Evolutionary conservation across 2,329 filamentous ascomycete species (phyloP), one percentile per base, ranked within the genome.

Genomic region (Amylocarpus encephaloides): DNA sequence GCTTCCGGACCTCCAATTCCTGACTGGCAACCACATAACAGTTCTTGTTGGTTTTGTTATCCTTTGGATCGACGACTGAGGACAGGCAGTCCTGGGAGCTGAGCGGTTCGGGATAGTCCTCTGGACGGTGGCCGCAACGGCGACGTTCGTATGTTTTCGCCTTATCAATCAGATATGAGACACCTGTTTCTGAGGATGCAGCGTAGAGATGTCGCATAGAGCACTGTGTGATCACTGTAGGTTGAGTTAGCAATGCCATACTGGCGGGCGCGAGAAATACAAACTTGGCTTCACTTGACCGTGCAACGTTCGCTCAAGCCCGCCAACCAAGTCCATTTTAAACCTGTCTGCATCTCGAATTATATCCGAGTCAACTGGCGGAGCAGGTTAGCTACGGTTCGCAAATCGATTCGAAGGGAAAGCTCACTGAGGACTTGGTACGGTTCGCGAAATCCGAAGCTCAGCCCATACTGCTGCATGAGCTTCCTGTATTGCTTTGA

Each of bases 381-480:
- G 40, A 51, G 48, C 5, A 5, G n/a, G 30, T 26, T 39, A 39
- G 50, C 42, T 54, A 46, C 42, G 32, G 36, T 43, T 22, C 13
- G 15, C 26, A 41, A 30, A 50, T 54, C 54, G 15, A 51, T 38
- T 35, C 64, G n/a, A 26, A 41, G 16, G 19, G 43, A 30, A 30
- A 47, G 30, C 73, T 51, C 72, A 85, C 82, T 75, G 39, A 95
- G 74, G 46, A 95, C 85, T 72, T 97, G 93, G 71, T 96, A 97
- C 10, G 93, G 90, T 71, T 93, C 87, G 60, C 91, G 88, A 69
- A 96, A 96, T 53, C 86, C 85, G 67, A 95, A 96, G 53, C 82
- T 83, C 68, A 92, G 78, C 65, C 84, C 82, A 77, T 91, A 95
- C 66, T 92, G 85, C 70, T 89, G 85, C 84, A 98, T 94, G 64